Evolutionary conservation across 2,329 filamentous ascomycete genomes (phyloP).

Genomic region (Trichoderma cornu-damae): DNA sequence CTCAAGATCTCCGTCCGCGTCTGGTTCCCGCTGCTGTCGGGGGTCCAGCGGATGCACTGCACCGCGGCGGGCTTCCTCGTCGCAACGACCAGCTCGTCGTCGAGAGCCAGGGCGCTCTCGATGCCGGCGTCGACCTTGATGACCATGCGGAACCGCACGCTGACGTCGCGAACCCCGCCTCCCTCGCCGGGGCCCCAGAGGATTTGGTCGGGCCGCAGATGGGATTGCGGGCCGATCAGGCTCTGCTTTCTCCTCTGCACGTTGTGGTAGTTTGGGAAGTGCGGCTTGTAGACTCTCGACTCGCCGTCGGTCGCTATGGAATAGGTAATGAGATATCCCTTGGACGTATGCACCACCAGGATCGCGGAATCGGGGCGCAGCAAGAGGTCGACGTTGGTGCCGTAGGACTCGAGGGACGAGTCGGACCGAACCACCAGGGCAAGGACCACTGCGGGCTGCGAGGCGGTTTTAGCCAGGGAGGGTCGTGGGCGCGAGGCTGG

Average conservation of each 20-base stretch:
- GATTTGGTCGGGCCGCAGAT: slow-evolving; percentile 55
- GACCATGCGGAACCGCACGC: slow-evolving; percentile 90
- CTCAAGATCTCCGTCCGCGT: slow-evolving; percentile 87
- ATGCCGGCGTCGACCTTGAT: slow-evolving; percentile 98
- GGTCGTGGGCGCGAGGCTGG: background rate
- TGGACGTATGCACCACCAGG: slow-evolving; percentile 79
- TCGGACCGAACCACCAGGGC: slow-evolving; percentile 78
- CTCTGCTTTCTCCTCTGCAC: slow-evolving; percentile 58
- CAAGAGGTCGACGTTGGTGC: slow-evolving; percentile 75
- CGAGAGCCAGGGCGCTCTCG: slow-evolving; percentile 76
- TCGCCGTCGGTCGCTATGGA: slow-evolving; percentile 80
- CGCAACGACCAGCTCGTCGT: slow-evolving; percentile 88
- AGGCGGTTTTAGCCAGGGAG: background rate
- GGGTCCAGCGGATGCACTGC: slow-evolving; percentile 92
- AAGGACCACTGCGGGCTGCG: slow-evolving; percentile 78
- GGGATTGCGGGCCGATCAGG: slow-evolving; percentile 53
- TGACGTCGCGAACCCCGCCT: slow-evolving; percentile 76
- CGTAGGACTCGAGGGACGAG: slow-evolving; percentile 75
- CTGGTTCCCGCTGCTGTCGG: slow-evolving; percentile 74
- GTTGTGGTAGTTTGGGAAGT: slow-evolving; percentile 65
- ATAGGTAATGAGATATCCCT: slow-evolving; percentile 90
- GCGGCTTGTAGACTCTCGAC: slow-evolving; percentile 77
- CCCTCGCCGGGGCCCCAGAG: slow-evolving; percentile 76
- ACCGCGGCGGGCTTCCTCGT: slow-evolving; percentile 90
- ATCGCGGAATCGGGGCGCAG: slow-evolving; percentile 89